A percentile compares a stretch with the other conserved stretches of the same genome.
Conservation (phyloP, 768 basidiomycete species). For the Trametes punicea region DNA sequence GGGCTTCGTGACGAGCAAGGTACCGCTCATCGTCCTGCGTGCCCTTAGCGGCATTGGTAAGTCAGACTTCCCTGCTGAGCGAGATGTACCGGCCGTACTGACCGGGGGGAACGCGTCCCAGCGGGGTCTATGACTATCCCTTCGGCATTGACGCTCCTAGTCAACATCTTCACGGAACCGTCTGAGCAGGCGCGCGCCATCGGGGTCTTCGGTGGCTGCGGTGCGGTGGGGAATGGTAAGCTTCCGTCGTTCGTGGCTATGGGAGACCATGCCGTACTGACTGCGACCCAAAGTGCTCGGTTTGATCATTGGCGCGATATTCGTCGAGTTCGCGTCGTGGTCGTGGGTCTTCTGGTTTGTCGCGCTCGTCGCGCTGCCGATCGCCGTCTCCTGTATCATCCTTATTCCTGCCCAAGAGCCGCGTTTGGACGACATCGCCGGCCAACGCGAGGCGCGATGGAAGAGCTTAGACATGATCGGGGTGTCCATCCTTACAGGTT, state of each 20-base stretch:
- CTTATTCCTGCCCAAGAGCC: constrained; percentile 30
- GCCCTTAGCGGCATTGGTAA: constrained; percentile 31
- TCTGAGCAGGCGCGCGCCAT: constrained; percentile 43
- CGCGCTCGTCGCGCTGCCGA: constrained; percentile 36
- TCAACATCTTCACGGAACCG: constrained; percentile 45
- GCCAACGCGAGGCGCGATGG: constrained; percentile 20
- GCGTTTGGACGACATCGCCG: constrained; percentile 1
- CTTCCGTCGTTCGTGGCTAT: background rate
- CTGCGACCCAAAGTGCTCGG: constrained; percentile 28
- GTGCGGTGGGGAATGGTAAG: constrained; percentile 42
- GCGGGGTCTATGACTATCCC: constrained; percentile 44
- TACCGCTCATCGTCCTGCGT: constrained; percentile 32
- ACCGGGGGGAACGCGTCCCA: background rate
- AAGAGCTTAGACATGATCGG: constrained; percentile 34
- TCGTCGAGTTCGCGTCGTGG: constrained; percentile 38
- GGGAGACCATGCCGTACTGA: background rate
- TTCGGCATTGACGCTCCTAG: constrained; percentile 40
- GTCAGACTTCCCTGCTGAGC: background rate
- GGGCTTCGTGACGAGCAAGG: constrained; percentile 32
- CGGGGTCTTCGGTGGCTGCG: constrained; percentile 42
- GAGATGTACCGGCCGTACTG: background rate
- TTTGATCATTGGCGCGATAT: constrained; percentile 36
- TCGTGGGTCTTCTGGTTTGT: constrained; percentile 47
- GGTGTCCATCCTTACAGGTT: constrained; percentile 35
- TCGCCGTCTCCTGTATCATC: constrained; percentile 29